Evolutionary conservation across 495 filamentous ascomycete genomes (phyloP).

Genomic region (Aspergillus nanangensis): DNA sequence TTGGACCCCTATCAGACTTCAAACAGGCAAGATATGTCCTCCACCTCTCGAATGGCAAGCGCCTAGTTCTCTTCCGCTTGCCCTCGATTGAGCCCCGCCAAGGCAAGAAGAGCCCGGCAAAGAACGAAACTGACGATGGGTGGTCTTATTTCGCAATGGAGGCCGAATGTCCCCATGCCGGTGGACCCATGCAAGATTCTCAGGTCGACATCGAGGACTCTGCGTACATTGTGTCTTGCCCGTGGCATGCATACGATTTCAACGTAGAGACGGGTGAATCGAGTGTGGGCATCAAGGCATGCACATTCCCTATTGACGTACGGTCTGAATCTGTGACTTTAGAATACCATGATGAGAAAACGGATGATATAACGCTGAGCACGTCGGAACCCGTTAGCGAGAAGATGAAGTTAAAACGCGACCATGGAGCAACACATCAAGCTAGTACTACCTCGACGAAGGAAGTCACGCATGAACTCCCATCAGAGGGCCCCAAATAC

Average conservation of each 20-base stretch:
- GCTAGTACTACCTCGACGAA: slow-evolving; percentile 6
- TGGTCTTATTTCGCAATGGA: slow-evolving; percentile 54
- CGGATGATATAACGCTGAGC: slow-evolving; percentile 17
- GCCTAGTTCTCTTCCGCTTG: slow-evolving; percentile 47
- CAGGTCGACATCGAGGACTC: slow-evolving; percentile 51
- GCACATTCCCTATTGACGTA: slow-evolving; percentile 45
- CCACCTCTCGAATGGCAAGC: slow-evolving; percentile 45
- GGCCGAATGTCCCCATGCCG: slow-evolving; percentile 49
- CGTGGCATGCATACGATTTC: slow-evolving; percentile 55
- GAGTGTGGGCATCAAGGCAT: slow-evolving; percentile 49
- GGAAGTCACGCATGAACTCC: slow-evolving; percentile 2
- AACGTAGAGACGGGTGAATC: slow-evolving; percentile 54
- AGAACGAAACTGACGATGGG: slow-evolving; percentile 32
- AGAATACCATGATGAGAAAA: slow-evolving; percentile 22
- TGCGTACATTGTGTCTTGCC: slow-evolving; percentile 49
- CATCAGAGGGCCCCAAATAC: slow-evolving; percentile 16
- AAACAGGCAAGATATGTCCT: slow-evolving; percentile 45
- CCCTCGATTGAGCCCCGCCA: slow-evolving; percentile 35
- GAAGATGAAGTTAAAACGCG: slow-evolving; percentile 44
- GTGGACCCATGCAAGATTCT: slow-evolving; percentile 48
- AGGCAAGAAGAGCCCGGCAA: slow-evolving; percentile 12
- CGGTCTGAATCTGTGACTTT: slow-evolving; percentile 31
- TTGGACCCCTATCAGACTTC: slow-evolving; percentile 14
- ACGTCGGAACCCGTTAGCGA: slow-evolving; percentile 46
- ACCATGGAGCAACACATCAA: slow-evolving; percentile 18